These are phyloP conservation scores for Monilinia polystroma DNA, from an alignment of 2,329 filamentous ascomycete species.

Conservation along the genomic window DNA sequence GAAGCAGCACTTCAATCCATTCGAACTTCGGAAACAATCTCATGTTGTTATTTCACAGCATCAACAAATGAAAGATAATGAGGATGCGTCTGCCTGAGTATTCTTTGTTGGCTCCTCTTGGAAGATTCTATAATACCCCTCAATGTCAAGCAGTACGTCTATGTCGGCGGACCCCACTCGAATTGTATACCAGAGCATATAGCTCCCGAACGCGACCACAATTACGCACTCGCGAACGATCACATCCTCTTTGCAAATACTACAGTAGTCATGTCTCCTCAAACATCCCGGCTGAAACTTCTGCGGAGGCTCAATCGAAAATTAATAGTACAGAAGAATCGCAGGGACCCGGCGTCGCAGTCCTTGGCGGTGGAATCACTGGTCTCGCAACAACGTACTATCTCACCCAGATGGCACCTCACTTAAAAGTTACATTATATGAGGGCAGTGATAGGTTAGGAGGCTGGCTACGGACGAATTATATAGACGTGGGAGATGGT, in stretches of 20 bases:
- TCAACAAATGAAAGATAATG: constrained; percentile 30
- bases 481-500: constrained; percentile 57
- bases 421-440: constrained; percentile 74
- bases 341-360: constrained; percentile 49
- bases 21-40: neutral
- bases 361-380: constrained; percentile 80
- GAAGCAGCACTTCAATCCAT: neutral
- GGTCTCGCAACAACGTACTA: constrained; percentile 78
- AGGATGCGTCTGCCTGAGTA: constrained; percentile 34
- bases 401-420: constrained; percentile 65
- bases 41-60: constrained; percentile 6
- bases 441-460: constrained; percentile 70
- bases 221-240: constrained; percentile 5
- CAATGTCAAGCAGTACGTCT: constrained; percentile 27
- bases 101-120: constrained; percentile 34
- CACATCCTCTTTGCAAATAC: constrained; percentile 5
- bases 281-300: neutral
- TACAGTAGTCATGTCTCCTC: neutral
- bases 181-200: constrained; percentile 13
- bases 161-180: neutral
- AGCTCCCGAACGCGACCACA: constrained; percentile 11
- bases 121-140: constrained; percentile 33
- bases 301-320: neutral
- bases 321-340: neutral
- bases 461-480: constrained; percentile 77